A percentile compares a stretch with the other conserved stretches of the same genome.
These are phyloP conservation scores for Solanum virginianum DNA, from an alignment of 257 asterid species.

Conservation along the genomic window DNA sequence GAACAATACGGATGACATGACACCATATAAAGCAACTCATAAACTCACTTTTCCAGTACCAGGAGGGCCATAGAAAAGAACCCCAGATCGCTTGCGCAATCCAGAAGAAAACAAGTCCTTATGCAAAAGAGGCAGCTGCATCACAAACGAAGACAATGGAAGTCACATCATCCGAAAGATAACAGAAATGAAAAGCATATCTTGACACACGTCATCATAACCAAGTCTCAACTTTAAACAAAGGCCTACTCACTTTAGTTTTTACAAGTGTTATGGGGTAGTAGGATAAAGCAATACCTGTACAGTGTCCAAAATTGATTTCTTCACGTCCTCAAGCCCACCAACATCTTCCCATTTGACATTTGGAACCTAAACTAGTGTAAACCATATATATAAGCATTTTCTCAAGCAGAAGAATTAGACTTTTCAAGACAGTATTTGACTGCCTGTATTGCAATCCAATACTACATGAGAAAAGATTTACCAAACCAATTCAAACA, in stretches of 20 bases:
- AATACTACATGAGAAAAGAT: background rate
- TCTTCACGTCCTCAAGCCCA: constrained; percentile 97
- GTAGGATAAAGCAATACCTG: constrained; percentile 43
- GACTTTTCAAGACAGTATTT: background rate
- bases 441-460: background rate
- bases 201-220: background rate
- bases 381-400: background rate
- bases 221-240: background rate
- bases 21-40: background rate
- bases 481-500: background rate
- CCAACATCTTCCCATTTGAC: constrained; percentile 99
- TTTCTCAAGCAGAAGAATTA: background rate
- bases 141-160: constrained; percentile 5
- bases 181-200: background rate
- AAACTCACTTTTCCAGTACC: constrained; percentile 93
- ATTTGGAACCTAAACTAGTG: constrained; percentile 55
- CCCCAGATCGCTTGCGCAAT: constrained; percentile 93
- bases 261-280: background rate
- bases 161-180: background rate
- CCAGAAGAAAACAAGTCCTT: constrained; percentile 97
- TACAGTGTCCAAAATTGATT: constrained; percentile 87
- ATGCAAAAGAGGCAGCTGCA: constrained; percentile 91
- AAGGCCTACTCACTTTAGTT: background rate
- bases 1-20: background rate
- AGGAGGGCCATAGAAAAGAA: constrained; percentile 98